Conservation (phyloP, 192 early-diverging fungal species). For the Haplosporangium gracile region DNA sequence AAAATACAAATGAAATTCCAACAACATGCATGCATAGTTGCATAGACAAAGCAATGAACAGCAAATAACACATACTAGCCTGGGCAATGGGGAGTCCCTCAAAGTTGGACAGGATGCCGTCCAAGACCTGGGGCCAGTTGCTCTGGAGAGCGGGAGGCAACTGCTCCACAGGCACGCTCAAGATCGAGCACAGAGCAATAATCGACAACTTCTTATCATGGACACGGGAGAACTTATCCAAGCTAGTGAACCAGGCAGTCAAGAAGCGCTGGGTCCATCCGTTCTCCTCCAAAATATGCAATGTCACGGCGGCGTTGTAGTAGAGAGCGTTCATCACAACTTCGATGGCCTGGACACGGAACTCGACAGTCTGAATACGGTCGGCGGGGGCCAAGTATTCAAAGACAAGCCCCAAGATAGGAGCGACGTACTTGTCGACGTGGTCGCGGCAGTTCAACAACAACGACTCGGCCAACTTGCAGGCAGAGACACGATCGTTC, state of each 20-base stretch:
- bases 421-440: slow-evolving; percentile 83
- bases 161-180: slow-evolving; percentile 79
- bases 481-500: slow-evolving; percentile 84
- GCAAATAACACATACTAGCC: slow-evolving; percentile 61
- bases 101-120: slow-evolving; percentile 79
- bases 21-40: not conserved
- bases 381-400: slow-evolving; percentile 69
- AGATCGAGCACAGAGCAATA: slow-evolving; percentile 78
- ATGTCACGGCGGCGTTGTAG: slow-evolving; percentile 87
- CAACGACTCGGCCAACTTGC: slow-evolving; percentile 89
- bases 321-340: slow-evolving; percentile 87
- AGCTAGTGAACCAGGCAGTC: slow-evolving; percentile 77
- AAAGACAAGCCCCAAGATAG: slow-evolving; percentile 78
- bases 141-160: slow-evolving; percentile 79
- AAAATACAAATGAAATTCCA: not conserved
- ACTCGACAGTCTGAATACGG: slow-evolving; percentile 72
- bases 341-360: slow-evolving; percentile 85
- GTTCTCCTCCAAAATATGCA: slow-evolving; percentile 84
- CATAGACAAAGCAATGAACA: not conserved
- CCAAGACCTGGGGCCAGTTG: slow-evolving; percentile 82
- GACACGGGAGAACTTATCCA: slow-evolving; percentile 85
- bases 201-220: slow-evolving; percentile 96
- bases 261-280: slow-evolving; percentile 85
- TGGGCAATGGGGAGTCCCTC: slow-evolving; percentile 77
- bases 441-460: slow-evolving; percentile 87